These are phyloP conservation scores for Ettlia oleoabundans DNA, from an alignment of 139 green algal genomes.

Conservation along the genomic window DNA sequence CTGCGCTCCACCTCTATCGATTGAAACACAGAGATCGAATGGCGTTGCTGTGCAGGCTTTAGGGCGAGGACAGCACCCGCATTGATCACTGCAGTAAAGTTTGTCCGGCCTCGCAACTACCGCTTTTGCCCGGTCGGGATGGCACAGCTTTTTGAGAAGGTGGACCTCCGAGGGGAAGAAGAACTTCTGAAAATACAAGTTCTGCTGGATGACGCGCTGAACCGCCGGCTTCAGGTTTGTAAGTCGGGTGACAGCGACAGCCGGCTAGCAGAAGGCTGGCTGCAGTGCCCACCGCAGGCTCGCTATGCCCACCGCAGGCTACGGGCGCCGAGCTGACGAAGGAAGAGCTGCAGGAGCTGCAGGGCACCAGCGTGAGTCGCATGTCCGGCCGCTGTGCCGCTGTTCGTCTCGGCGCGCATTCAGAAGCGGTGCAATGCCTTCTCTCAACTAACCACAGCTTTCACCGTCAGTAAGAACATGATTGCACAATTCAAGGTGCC, in stretches of 20 bases:
- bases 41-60: too few relatives aligned
- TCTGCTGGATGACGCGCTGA: constrained; percentile 17
- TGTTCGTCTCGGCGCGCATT: not conserved
- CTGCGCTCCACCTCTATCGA: too few relatives aligned
- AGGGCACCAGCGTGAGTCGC: not conserved
- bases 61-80: not conserved
- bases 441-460: not conserved
- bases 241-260: not conserved
- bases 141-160: constrained; percentile 4
- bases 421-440: not conserved
- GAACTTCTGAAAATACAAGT: constrained; percentile 16
- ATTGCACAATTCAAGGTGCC: too few relatives aligned
- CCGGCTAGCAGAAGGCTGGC: not conserved
- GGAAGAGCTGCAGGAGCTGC: not conserved
- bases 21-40: too few relatives aligned
- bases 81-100: not conserved
- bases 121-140: not conserved
- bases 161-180: constrained; percentile 3
- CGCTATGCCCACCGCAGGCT: not conserved
- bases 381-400: not conserved
- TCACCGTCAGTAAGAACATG: not conserved
- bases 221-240: constrained; percentile 17
- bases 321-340: not conserved
- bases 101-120: too few relatives aligned
- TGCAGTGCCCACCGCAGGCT: not conserved